A percentile compares a stretch with the other conserved stretches of the same genome.
Conservation (phyloP, 2,329 filamentous ascomycete species). For the Stagonosporopsis chrysanthemi region DNA sequence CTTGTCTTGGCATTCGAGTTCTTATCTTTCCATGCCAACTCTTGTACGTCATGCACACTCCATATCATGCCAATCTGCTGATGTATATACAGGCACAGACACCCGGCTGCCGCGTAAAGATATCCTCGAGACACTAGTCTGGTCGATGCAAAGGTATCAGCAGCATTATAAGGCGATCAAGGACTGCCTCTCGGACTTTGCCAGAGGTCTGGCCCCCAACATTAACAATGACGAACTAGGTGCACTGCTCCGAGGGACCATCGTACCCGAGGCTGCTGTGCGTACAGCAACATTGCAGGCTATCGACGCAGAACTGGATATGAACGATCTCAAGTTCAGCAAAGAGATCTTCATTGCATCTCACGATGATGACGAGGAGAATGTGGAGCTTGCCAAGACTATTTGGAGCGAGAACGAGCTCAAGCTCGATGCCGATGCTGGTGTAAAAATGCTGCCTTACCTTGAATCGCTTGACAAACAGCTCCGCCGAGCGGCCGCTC, state of each 20-base stretch:
- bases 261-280: conserved; percentile 80
- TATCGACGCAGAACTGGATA: conserved; percentile 88
- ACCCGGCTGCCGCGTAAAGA: conserved; percentile 77
- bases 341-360: conserved; percentile 93
- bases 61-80: not conserved
- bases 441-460: conserved; percentile 76
- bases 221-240: conserved; percentile 76
- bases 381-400: conserved; percentile 79
- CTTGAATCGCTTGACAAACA: conserved; percentile 81
- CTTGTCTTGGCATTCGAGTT: conserved; percentile 88
- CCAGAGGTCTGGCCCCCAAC: conserved; percentile 82
- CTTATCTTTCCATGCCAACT: conserved; percentile 84
- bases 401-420: conserved; percentile 97
- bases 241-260: conserved; percentile 78
- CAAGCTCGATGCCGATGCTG: conserved; percentile 69
- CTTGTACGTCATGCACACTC: conserved; percentile 59
- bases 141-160: conserved; percentile 84
- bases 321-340: conserved; percentile 85
- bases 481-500: conserved; percentile 82
- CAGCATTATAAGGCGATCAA: conserved; percentile 96
- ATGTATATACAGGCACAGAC: conserved; percentile 62
- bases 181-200: conserved; percentile 87
- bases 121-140: conserved; percentile 74
- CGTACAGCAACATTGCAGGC: conserved; percentile 86
- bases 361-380: conserved; percentile 90